Evolutionary conservation across 139 green algal genomes (phyloP).

Genomic region (Chara braunii): DNA sequence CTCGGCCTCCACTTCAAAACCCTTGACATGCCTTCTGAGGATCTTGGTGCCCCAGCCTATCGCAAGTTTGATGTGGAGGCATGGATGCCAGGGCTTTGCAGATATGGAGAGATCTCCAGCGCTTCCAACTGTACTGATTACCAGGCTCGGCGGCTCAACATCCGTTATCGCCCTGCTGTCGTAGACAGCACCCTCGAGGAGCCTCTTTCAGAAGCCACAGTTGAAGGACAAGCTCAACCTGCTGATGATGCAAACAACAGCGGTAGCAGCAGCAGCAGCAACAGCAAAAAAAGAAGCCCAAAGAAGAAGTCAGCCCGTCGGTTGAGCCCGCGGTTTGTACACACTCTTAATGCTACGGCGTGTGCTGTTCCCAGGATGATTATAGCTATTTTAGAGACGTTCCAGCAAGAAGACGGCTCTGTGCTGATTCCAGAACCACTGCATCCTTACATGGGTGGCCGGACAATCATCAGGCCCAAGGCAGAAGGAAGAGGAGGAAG

Average conservation of each 20-base stretch:
- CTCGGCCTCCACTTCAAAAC: conserved; percentile 93
- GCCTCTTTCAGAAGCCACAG: no score
- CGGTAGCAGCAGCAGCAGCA: not conserved
- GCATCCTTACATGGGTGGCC: conserved; percentile 82
- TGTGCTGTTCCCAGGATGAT: conserved; percentile 94
- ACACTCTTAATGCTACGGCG: conserved; percentile 96
- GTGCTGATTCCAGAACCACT: conserved; percentile 78
- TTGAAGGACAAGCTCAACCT: no score
- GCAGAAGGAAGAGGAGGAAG: no score
- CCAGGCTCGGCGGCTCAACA: conserved; percentile 85
- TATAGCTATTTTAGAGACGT: conserved; percentile 94
- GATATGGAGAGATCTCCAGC: conserved; percentile 82
- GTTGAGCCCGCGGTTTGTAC: conserved; percentile 70
- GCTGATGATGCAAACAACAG: not conserved
- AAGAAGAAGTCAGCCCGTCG: conserved; percentile 42
- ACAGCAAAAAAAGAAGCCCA: conserved; percentile 45
- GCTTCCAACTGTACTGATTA: conserved; percentile 99
- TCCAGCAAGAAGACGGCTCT: conserved; percentile 83
- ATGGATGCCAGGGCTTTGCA: conserved; percentile 92
- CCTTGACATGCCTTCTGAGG: conserved; percentile 88
- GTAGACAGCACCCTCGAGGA: not conserved
- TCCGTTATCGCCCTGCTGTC: conserved; percentile 55
- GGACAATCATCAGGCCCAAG: conserved; percentile 44
- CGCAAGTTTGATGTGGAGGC: conserved; percentile 97
- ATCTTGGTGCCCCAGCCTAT: conserved; percentile 92